Percentiles rank a stretch among this genome's conserved stretches.
These are phyloP conservation scores for Exobasidium rhododendri DNA, from an alignment of 1,284 basidiomycete genomes.

Conservation along the genomic window DNA sequence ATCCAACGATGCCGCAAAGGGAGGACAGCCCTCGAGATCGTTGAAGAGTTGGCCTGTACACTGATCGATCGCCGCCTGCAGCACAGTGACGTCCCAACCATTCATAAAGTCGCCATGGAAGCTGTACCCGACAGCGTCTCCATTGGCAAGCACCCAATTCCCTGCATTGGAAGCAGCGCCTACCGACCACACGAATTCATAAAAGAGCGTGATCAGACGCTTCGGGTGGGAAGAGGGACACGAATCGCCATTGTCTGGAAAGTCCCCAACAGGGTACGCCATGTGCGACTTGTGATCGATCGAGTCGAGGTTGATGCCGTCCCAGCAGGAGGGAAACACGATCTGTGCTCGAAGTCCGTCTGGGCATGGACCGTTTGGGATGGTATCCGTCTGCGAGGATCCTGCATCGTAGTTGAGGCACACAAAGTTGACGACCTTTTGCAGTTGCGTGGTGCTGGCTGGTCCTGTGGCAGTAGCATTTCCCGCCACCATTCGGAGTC, in stretches of 20 bases:
- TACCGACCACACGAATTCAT: slow-evolving; percentile 55
- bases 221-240: slow-evolving; percentile 60
- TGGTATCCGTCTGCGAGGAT: slow-evolving; percentile 25
- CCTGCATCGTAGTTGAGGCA: slow-evolving; percentile 55
- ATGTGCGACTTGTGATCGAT: slow-evolving; percentile 57
- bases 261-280: slow-evolving; percentile 51
- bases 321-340: slow-evolving; percentile 61
- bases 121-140: slow-evolving; percentile 52
- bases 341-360: slow-evolving; percentile 57
- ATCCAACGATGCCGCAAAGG: slow-evolving; percentile 23
- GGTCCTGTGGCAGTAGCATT: slow-evolving; percentile 35
- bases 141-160: slow-evolving; percentile 28
- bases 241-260: slow-evolving; percentile 57
- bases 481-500: slow-evolving; percentile 58
- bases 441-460: slow-evolving; percentile 25
- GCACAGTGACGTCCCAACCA: slow-evolving; percentile 52
- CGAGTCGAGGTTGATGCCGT: slow-evolving; percentile 59
- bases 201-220: slow-evolving; percentile 60
- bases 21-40: slow-evolving; percentile 58
- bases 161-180: slow-evolving; percentile 3
- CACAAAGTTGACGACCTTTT: slow-evolving; percentile 55
- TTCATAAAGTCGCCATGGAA: slow-evolving; percentile 62
- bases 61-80: slow-evolving; percentile 60
- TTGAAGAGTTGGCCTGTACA: slow-evolving; percentile 58
- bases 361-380: slow-evolving; percentile 33